These are phyloP conservation scores for Neurospora sp. DNA, from an alignment of 495 filamentous ascomycete species.

Conservation along the genomic window DNA sequence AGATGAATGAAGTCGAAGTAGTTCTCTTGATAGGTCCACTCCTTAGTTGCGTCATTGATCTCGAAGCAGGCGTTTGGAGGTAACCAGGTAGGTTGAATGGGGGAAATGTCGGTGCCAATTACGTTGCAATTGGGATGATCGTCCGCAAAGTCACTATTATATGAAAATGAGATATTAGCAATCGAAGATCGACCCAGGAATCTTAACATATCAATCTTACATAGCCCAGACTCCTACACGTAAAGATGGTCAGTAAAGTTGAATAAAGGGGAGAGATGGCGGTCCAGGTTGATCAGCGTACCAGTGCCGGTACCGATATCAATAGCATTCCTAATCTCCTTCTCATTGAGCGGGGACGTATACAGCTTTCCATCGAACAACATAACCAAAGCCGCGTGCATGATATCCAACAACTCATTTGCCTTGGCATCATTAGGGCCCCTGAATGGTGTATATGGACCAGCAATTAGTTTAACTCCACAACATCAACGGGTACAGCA, in stretches of 20 bases:
- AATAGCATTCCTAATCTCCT: no score
- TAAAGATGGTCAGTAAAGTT: neutral
- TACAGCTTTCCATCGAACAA: slow-evolving; percentile 19
- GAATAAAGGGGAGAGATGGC: neutral
- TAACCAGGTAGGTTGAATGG: slow-evolving; percentile 39
- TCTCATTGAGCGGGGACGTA: slow-evolving; percentile 38
- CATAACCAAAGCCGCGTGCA: slow-evolving; percentile 13
- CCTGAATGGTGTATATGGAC: slow-evolving; percentile 16
- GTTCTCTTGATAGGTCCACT: slow-evolving; percentile 33
- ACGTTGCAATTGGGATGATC: slow-evolving; percentile 39
- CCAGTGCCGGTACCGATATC: neutral
- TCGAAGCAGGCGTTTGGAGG: slow-evolving; percentile 39
- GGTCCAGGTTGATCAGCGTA: neutral
- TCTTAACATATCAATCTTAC: neutral
- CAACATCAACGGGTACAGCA: neutral
- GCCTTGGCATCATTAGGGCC: slow-evolving; percentile 20
- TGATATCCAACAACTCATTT: slow-evolving; percentile 25
- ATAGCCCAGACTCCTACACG: neutral
- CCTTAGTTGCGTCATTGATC: slow-evolving; percentile 40
- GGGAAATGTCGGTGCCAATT: slow-evolving; percentile 50
- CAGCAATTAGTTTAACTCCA: neutral
- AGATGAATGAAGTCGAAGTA: slow-evolving; percentile 47
- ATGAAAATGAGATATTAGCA: slow-evolving; percentile 7
- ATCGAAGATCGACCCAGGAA: neutral
- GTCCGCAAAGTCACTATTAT: slow-evolving; percentile 26